Evolutionary conservation across 768 basidiomycete genomes (phyloP).

Genomic region (Boletus tomentosulus): DNA sequence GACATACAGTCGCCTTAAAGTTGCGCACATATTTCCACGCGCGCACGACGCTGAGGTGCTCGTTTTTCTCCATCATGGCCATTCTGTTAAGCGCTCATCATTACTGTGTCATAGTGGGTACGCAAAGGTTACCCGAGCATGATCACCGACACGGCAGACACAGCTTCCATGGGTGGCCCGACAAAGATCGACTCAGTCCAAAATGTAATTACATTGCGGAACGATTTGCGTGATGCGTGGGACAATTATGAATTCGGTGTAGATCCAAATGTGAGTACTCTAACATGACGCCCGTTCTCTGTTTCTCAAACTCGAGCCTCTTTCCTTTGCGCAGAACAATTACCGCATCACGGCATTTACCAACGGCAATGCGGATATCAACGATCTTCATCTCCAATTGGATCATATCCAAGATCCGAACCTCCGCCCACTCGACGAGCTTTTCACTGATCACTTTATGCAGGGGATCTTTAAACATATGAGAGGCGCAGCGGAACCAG

Average conservation of each 20-base stretch:
- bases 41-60: neutral
- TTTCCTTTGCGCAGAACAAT: constrained; percentile 20
- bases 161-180: constrained; percentile 1
- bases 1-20: neutral
- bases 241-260: constrained; percentile 26
- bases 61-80: neutral
- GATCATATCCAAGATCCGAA: constrained; percentile 29
- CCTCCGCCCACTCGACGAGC: constrained; percentile 30
- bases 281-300: too few species aligned
- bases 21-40: neutral
- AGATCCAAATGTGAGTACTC: constrained; percentile 19
- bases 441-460: constrained; percentile 32
- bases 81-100: neutral
- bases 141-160: neutral
- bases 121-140: neutral
- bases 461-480: constrained; percentile 24
- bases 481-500: constrained; percentile 30
- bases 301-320: neutral
- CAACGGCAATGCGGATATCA: constrained; percentile 24
- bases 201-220: constrained; percentile 25
- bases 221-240: constrained; percentile 25
- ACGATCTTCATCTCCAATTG: constrained; percentile 22
- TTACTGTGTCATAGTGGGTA: neutral
- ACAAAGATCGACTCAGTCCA: constrained; percentile 24
- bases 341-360: constrained; percentile 30